Percentiles rank a stretch among this genome's conserved stretches.
Evolutionary conservation across 257 asterid species (phyloP).

Genomic region (Coffea eugenioides): DNA sequence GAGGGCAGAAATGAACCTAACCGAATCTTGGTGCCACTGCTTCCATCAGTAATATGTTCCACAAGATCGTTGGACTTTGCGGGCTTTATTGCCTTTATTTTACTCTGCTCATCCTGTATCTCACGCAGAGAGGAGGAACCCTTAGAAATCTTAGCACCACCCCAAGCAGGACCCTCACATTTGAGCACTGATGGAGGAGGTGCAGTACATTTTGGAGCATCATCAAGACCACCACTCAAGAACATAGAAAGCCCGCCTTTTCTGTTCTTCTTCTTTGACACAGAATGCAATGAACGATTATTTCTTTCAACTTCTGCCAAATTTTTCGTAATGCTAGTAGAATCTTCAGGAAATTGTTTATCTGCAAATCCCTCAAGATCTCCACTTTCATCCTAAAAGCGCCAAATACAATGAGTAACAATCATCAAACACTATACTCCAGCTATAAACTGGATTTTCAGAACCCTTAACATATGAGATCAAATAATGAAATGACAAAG

Average conservation of each 20-base stretch:
- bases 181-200: slow-evolving; percentile 52
- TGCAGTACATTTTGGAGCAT: slow-evolving; percentile 45
- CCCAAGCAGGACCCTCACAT: slow-evolving; percentile 96
- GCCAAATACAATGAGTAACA: background rate
- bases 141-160: slow-evolving; percentile 64
- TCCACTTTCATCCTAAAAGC: slow-evolving; percentile 35
- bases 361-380: slow-evolving; percentile 29
- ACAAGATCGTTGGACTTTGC: slow-evolving; percentile 35
- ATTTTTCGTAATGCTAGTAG: slow-evolving; percentile 39
- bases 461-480: background rate
- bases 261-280: slow-evolving; percentile 77
- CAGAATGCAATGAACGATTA: slow-evolving; percentile 32
- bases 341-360: slow-evolving; percentile 27
- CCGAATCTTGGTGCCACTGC: slow-evolving; percentile 40
- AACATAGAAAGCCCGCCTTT: slow-evolving; percentile 97
- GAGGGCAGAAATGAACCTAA: slow-evolving; percentile 61
- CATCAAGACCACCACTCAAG: slow-evolving; percentile 92
- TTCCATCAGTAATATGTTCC: slow-evolving; percentile 46
- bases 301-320: slow-evolving; percentile 24
- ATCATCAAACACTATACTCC: background rate
- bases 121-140: slow-evolving; percentile 74
- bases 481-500: background rate
- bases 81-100: slow-evolving; percentile 39
- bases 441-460: background rate
- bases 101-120: slow-evolving; percentile 91